Base-by-base conservation (phyloP, 1,284 basidiomycete genomes). In the Tylopilus sp. region DNA sequence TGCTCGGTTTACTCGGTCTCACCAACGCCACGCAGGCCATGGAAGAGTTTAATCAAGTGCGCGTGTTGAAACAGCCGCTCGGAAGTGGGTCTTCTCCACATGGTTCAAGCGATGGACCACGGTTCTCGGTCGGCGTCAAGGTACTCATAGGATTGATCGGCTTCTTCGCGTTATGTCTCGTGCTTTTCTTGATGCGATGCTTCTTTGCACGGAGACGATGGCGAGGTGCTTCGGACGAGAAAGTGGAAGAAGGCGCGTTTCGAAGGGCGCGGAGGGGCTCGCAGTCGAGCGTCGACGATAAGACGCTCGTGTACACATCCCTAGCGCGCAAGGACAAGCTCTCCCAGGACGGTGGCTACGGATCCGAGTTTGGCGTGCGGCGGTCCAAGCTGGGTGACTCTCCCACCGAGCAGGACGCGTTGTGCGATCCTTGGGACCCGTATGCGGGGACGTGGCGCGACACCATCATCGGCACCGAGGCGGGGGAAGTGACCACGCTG, bases 31-130 rank as follows among this genome's bases (percentile, higher is more conserved):
- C 76, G 0, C 66, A 62, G 7, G 87, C 87, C 0, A 60, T 88
- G 54, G 68, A 77, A 1, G 86, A 89, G 58, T 90, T 90, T 69
- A 62, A 82, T 40, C 77, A 74, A 5, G 85, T 89, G 5, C 78
- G 88, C 1, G 79, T 88, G 17, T 69, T 83, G 36, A 78, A 83
- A 46, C 75, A 82, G 57, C 81, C 84, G 2, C 67, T 87, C n/a
- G 59, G 60, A 15, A 54, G 49, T 4, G 52, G 48, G 31, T 37
- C 57, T n/a, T 43, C 68, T 14, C 39, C 39, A 22, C 57, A 57
- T n/a, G 17, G 22, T 9, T 2, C 35, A 29, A 36, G 57, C 0
- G 64, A 63, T 1, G 63, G 66, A 19, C 68, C 74, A 54, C 74
- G 75, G 57, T 57, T 83, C 9, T 76, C 75, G 5, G 75, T 86